phyloP scores from a whole-genome alignment of 1,284 basidiomycete species.

The Rhodotorula sp. region DNA sequence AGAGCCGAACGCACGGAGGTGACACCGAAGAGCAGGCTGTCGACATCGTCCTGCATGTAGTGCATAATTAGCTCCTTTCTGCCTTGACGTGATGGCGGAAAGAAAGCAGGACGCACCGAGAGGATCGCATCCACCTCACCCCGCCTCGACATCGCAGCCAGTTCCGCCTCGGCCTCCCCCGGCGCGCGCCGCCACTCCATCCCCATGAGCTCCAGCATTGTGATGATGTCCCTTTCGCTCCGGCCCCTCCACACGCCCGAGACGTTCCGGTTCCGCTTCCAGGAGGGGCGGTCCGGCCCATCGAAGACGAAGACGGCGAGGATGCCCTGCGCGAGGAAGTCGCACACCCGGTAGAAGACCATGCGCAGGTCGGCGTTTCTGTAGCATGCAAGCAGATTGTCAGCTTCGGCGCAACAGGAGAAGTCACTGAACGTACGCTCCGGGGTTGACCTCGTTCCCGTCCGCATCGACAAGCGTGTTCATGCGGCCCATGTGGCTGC shows the following conservation, averaged over 20 bases:
- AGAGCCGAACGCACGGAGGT: slow-evolving; percentile 57
- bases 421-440: slow-evolving; percentile 1
- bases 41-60: slow-evolving; percentile 70
- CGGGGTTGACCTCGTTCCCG: slow-evolving; percentile 6
- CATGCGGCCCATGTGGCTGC: slow-evolving; percentile 18
- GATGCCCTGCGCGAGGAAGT: slow-evolving; percentile 73
- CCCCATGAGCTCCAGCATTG: slow-evolving; percentile 59
- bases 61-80: neutral
- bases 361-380: slow-evolving; percentile 57
- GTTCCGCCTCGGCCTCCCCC: slow-evolving; percentile 94
- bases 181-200: slow-evolving; percentile 62
- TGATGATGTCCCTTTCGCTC: slow-evolving; percentile 72
- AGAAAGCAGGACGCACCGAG: slow-evolving; percentile 53
- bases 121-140: slow-evolving; percentile 85
- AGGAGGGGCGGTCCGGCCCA: slow-evolving; percentile 75
- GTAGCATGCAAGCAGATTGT: slow-evolving; percentile 54
- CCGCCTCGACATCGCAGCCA: slow-evolving; percentile 78
- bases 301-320: slow-evolving; percentile 93
- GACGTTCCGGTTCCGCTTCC: slow-evolving; percentile 78
- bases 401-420: slow-evolving; percentile 32
- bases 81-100: no score
- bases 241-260: slow-evolving; percentile 55
- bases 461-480: slow-evolving; percentile 9
- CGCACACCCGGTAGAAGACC: slow-evolving; percentile 61
- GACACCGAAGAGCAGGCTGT: slow-evolving; percentile 88